Conservation (phyloP, 1,284 basidiomycete genomes). For the Fistulina hepatica region DNA sequence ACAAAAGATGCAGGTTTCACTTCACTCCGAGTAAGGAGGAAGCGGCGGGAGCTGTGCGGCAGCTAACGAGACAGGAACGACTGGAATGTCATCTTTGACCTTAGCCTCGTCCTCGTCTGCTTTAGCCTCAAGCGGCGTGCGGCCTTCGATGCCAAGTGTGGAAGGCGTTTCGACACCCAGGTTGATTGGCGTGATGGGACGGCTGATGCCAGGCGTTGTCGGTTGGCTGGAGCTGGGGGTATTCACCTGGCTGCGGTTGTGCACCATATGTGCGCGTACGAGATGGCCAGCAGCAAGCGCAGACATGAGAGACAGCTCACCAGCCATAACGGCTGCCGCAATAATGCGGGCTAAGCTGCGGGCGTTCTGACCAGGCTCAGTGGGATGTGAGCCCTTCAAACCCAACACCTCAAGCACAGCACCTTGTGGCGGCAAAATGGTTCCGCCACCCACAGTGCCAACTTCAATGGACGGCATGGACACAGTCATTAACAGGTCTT, state of each 20-base stretch:
- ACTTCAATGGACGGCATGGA: constrained; percentile 97
- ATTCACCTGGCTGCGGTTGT: constrained; percentile 63
- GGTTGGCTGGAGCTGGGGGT: constrained; percentile 58
- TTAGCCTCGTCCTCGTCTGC: no score
- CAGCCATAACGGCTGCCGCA: constrained; percentile 87
- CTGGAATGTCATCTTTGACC: no score
- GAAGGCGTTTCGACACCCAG: not conserved
- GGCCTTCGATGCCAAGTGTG: not conserved
- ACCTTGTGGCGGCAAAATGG: constrained; percentile 78
- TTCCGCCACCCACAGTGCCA: constrained; percentile 94
- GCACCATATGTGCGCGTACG: constrained; percentile 81
- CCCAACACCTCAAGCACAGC: constrained; percentile 92
- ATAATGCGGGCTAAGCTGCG: constrained; percentile 82
- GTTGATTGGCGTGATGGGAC: constrained; percentile 14
- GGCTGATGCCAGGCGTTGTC: constrained; percentile 39
- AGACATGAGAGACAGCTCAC: constrained; percentile 80
- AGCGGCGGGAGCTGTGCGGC: no score
- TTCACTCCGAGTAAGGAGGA: no score
- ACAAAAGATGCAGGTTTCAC: no score
- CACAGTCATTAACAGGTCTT: constrained; percentile 86
- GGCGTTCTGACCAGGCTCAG: constrained; percentile 78
- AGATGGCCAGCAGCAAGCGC: constrained; percentile 89
- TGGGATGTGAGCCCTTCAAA: constrained; percentile 75
- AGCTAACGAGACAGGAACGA: no score
- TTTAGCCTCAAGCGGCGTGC: not conserved